Conservation (phyloP, 768 basidiomycete genomes). For the Collybia mongolica region DNA sequence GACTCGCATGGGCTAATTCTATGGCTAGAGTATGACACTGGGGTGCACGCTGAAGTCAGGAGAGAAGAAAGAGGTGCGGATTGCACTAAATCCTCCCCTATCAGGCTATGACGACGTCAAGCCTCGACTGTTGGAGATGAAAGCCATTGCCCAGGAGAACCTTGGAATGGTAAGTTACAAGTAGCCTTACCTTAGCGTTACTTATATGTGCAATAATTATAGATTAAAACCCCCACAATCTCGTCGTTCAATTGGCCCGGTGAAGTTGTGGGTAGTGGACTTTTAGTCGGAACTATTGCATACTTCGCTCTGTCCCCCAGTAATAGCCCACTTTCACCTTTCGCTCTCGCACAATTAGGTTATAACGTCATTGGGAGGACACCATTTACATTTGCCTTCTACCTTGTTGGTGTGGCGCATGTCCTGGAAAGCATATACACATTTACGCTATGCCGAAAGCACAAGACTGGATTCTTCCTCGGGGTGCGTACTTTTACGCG, state of each 20-base stretch:
- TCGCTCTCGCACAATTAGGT: slow-evolving; percentile 30
- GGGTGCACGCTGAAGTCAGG: slow-evolving; percentile 56
- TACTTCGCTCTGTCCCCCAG: slow-evolving; percentile 26
- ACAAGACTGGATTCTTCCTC: slow-evolving; percentile 42
- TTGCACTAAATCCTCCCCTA: slow-evolving; percentile 72
- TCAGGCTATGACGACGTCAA: slow-evolving; percentile 80
- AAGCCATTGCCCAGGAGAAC: slow-evolving; percentile 73
- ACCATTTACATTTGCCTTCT: slow-evolving; percentile 29
- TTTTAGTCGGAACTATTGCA: slow-evolving; percentile 28
- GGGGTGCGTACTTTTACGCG: slow-evolving; percentile 24
- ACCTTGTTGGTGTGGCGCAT: slow-evolving; percentile 36
- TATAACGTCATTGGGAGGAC: slow-evolving; percentile 27
- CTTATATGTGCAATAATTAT: background rate
- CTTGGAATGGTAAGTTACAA: slow-evolving; percentile 67
- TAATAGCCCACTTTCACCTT: slow-evolving; percentile 24
- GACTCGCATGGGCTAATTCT: background rate
- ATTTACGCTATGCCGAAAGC: slow-evolving; percentile 43
- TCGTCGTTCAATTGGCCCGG: slow-evolving; percentile 50
- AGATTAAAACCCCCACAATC: slow-evolving; percentile 67
- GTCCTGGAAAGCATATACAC: slow-evolving; percentile 48
- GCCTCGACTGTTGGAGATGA: slow-evolving; percentile 77
- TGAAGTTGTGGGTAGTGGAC: slow-evolving; percentile 18
- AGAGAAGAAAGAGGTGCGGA: slow-evolving; percentile 43
- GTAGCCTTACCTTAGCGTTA: background rate
- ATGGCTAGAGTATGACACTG: slow-evolving; percentile 64